Base-by-base conservation (phyloP, 139 green algal genomes). In the Micractinium conductrix region DNA sequence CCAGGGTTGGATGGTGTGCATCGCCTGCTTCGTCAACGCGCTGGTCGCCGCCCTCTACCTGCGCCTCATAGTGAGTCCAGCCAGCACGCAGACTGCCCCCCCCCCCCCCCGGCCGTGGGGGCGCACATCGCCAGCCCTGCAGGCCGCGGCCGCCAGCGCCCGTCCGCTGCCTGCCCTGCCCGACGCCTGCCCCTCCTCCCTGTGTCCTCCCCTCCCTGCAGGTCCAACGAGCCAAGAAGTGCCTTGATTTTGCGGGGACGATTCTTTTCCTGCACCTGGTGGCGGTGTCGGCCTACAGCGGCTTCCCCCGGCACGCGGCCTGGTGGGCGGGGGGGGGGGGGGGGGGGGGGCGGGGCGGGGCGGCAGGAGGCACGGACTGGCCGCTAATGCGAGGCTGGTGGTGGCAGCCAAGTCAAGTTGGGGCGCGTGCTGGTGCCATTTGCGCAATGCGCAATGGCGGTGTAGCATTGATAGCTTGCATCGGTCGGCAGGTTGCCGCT, bases 201-300 rank as follows among this genome's bases (percentile, higher is more conserved):
- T n/a, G n/a, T n/a, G n/a, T n/a, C n/a, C n/a, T n/a, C 9, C n/a
- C 72, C 43, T 38, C 19, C 4, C 30, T 58, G 83, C 88, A 96
- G 89, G 94, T 99, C 4, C 91, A 98, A 87, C 89, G 96, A 0
- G 93, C 96, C 5, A 99, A 99, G 83, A 99, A 99, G 87, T 99
- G 96, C 80, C 86, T 99, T 19, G 96, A 99, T 83, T 99, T 99
- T 87, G 89, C 92, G 14, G 91, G 88, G 22, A 99, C 96, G 0
- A 68, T 89, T 10, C 97, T 97, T 87, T 62, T 97, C 43, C 78
- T 98, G 28, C 96, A 99, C 83, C 67, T 96, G 2, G 50, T 93
- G 0, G 83, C 89, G 33, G 92, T 88, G 30, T 91, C 86, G 14
- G 62, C 60, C 14, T 94, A 91, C 73, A 86, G 72, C 22, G 94